Evolutionary conservation across 352 stramenopile species (phyloP).

Genomic region (Phytopythium chamaehyphon): DNA sequence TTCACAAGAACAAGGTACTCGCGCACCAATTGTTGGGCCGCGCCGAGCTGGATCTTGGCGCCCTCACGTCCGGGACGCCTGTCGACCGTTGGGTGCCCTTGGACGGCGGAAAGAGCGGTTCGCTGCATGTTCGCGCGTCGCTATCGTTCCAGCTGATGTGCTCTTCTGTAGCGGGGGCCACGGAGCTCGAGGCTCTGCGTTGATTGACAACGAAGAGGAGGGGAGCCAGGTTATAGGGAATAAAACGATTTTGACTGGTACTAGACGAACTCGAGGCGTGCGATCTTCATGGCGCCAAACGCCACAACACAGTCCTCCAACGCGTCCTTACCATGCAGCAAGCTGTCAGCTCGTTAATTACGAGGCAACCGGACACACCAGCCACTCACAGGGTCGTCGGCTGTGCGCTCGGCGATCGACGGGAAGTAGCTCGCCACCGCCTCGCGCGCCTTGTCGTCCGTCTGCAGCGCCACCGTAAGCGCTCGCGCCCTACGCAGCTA

Average conservation of each 20-base stretch:
- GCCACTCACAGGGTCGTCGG: slow-evolving; percentile 30
- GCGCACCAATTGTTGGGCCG: slow-evolving; percentile 76
- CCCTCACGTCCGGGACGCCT: slow-evolving; percentile 52
- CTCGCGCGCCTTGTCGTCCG: slow-evolving; percentile 44
- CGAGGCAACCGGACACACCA: not conserved
- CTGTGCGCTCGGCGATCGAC: slow-evolving; percentile 40
- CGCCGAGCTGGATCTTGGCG: slow-evolving; percentile 40
- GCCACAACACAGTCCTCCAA: slow-evolving; percentile 42
- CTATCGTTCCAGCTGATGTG: slow-evolving; percentile 85
- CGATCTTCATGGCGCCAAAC: slow-evolving; percentile 42
- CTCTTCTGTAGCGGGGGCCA: slow-evolving; percentile 30
- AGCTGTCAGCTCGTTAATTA: not conserved
- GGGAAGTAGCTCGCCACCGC: slow-evolving; percentile 65
- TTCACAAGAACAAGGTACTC: slow-evolving; percentile 78
- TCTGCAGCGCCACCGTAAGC: slow-evolving; percentile 19
- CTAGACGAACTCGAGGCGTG: slow-evolving; percentile 14
- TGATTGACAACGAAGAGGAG: not conserved
- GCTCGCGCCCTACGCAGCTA: not conserved
- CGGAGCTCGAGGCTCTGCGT: slow-evolving; percentile 16
- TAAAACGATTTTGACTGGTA: not conserved
- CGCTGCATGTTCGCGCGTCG: slow-evolving; percentile 50
- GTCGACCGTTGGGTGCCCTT: slow-evolving; percentile 72
- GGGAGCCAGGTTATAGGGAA: no score
- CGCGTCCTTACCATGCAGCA: slow-evolving; percentile 13
- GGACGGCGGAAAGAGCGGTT: slow-evolving; percentile 48